These are phyloP conservation scores for Pythium grandisporangium DNA, from an alignment of 352 stramenopile species.

Conservation along the genomic window DNA sequence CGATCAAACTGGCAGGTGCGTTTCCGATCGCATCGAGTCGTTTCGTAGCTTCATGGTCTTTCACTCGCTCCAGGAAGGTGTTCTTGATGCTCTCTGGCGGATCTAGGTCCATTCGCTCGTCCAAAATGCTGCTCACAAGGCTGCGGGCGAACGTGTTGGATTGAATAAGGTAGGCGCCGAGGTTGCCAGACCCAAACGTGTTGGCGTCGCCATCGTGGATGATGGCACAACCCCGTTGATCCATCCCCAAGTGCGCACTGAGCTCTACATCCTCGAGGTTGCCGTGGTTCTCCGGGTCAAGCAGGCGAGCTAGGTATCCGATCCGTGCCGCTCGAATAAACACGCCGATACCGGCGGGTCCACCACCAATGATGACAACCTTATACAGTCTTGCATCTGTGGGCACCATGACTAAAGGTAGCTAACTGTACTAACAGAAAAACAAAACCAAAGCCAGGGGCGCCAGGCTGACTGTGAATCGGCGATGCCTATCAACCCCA, in stretches of 20 bases:
- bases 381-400: slow-evolving; percentile 46
- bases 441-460: too few species aligned
- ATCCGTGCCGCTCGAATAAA: slow-evolving; percentile 62
- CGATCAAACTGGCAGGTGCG: slow-evolving; percentile 33
- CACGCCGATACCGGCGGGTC: slow-evolving; percentile 60
- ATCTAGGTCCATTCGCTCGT: slow-evolving; percentile 68
- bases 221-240: slow-evolving; percentile 48
- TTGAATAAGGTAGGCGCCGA: slow-evolving; percentile 79
- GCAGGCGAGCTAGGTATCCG: slow-evolving; percentile 39
- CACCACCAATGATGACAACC: slow-evolving; percentile 57
- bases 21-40: slow-evolving; percentile 43
- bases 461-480: too few species aligned
- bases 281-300: slow-evolving; percentile 33
- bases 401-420: slow-evolving; percentile 5
- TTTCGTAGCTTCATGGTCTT: slow-evolving; percentile 39
- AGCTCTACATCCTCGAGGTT: slow-evolving; percentile 27
- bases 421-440: too few species aligned
- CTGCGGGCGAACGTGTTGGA: slow-evolving; percentile 80
- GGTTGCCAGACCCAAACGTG: slow-evolving; percentile 55
- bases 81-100: slow-evolving; percentile 62
- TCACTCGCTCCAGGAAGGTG: slow-evolving; percentile 59
- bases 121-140: slow-evolving; percentile 59
- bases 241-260: slow-evolving; percentile 26
- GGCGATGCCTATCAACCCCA: too few species aligned
- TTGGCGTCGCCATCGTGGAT: slow-evolving; percentile 44